Conservation (phyloP, 2,329 filamentous ascomycete species). For the Ceratocystis harringtonii region DNA sequence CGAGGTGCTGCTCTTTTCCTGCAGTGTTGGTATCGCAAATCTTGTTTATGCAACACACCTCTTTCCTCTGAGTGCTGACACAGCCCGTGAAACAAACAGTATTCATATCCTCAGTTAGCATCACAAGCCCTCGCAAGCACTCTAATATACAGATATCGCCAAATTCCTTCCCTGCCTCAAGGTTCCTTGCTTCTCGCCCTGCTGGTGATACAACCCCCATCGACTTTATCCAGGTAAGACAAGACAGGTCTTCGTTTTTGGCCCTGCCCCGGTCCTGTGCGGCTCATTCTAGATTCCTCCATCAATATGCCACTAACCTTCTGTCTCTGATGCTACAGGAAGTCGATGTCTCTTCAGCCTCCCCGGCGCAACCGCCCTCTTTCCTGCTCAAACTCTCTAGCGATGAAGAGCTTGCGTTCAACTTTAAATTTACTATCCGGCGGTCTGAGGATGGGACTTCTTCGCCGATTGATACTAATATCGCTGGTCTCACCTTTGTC, state of each 20-base stretch:
- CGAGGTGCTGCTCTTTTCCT: background rate
- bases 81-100: slow-evolving; percentile 38
- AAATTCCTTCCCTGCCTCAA: slow-evolving; percentile 74
- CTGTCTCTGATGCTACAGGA: background rate
- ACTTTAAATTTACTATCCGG: slow-evolving; percentile 74
- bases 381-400: slow-evolving; percentile 80
- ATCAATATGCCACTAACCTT: background rate
- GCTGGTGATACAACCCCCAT: slow-evolving; percentile 58
- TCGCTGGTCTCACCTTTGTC: slow-evolving; percentile 83
- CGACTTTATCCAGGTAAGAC: slow-evolving; percentile 78
- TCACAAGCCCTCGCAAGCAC: slow-evolving; percentile 67
- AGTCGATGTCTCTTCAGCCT: background rate
- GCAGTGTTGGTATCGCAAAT: background rate
- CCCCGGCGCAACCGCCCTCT: slow-evolving; percentile 2
- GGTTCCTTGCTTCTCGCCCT: slow-evolving; percentile 58
- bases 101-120: slow-evolving; percentile 66
- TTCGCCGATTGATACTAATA: slow-evolving; percentile 49
- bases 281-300: background rate
- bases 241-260: slow-evolving; percentile 19
- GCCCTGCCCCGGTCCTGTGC: slow-evolving; percentile 17
- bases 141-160: slow-evolving; percentile 64
- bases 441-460: slow-evolving; percentile 38
- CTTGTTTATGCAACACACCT: background rate
- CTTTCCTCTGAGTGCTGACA: background rate
- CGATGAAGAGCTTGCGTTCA: slow-evolving; percentile 85